Evolutionary conservation across 495 filamentous ascomycete species (phyloP), one percentile per base, ranked within the genome.

Genomic region (Astrothelium macrocarpum): DNA sequence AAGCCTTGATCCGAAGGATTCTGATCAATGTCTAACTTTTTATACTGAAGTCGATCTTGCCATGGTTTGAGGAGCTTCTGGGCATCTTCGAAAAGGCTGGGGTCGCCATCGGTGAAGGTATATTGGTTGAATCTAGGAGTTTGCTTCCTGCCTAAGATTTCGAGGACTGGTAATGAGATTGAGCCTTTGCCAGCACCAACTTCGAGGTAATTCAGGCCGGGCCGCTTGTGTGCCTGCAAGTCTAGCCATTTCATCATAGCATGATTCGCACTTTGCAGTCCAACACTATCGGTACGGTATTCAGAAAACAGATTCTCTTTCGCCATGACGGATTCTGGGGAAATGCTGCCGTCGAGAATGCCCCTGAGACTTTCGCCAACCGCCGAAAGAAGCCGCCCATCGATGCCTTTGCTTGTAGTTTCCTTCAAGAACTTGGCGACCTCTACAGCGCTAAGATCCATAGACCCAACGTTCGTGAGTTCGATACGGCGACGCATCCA

Each of bases 161-260:
- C 42, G 42, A 71, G 45, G 26, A 62, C 32, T 4, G 20, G 43
- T 10, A 32, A 43, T 12, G 70, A 68, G 5, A 58, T 43, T 36
- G 59, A 65, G 14, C 70, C 70, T 18, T 61, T 66, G 14, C 67
- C 70, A 18, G 65, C 70, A 14, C 70, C 70, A 31, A 71, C 42
- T 53, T 71, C 67, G 10, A 71, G 67, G 16, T 56, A 56, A 56
- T 56, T 16, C 49, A 56, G 49, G 16, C 25, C 49, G 7, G 49
- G 49, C 49, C 49, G 49, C 29, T 56, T 56, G 49, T 56, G 49
- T 56, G 49, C 49, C 49, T 56, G 49, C 49, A 56, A 56, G 16
- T 56, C 49, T 29, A 56, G 29, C 49, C 49, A 56, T 56, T 29
- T 56, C 49, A 56, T 56, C 49, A 56, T 56, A 29, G 49, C 49